A percentile compares a stretch with the other conserved stretches of the same genome.
Evolutionary conservation across 495 filamentous ascomycete species (phyloP).

Genomic region (Aspergillus cristatus): DNA sequence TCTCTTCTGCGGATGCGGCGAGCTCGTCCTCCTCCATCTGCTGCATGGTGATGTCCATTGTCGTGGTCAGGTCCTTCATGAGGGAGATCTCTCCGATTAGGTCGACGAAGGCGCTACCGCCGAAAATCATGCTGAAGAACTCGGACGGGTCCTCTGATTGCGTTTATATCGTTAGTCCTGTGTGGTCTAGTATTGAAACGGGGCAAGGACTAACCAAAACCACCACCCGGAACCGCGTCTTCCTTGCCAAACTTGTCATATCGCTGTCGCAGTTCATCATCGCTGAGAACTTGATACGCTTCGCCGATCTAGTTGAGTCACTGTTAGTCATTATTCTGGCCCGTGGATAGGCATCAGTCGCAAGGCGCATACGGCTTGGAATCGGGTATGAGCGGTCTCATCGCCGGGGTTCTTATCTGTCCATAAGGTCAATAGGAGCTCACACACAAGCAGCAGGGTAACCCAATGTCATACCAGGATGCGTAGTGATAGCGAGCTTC

Average conservation of each 20-base stretch:
- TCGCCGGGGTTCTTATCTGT: slow-evolving; percentile 97
- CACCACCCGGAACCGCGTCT: slow-evolving; percentile 71
- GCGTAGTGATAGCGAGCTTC: slow-evolving; percentile 78
- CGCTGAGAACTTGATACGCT: slow-evolving; percentile 93
- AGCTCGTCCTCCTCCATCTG: slow-evolving; percentile 60
- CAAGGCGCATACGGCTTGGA: slow-evolving; percentile 58
- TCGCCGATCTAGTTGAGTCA: slow-evolving; percentile 83
- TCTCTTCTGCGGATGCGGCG: slow-evolving; percentile 40
- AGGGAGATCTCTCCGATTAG: slow-evolving; percentile 86
- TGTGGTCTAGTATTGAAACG: no score
- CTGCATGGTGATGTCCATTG: slow-evolving; percentile 83
- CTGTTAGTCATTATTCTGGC: slow-evolving; percentile 12
- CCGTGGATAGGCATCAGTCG: neutral
- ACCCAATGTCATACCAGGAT: slow-evolving; percentile 41
- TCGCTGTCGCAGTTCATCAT: slow-evolving; percentile 71
- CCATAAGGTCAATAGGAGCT: neutral
- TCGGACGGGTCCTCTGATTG: slow-evolving; percentile 90
- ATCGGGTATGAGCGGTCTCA: slow-evolving; percentile 83
- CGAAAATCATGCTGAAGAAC: slow-evolving; percentile 98
- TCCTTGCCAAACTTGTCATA: slow-evolving; percentile 99
- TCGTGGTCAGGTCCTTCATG: slow-evolving; percentile 83
- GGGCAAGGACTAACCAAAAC: slow-evolving; percentile 70
- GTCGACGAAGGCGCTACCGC: slow-evolving; percentile 89
- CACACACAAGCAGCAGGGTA: neutral
- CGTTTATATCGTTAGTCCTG: slow-evolving; percentile 17